These are phyloP conservation scores for Toxicodendron radicans DNA, from an alignment of 345 rosid genomes.

Conservation along the genomic window DNA sequence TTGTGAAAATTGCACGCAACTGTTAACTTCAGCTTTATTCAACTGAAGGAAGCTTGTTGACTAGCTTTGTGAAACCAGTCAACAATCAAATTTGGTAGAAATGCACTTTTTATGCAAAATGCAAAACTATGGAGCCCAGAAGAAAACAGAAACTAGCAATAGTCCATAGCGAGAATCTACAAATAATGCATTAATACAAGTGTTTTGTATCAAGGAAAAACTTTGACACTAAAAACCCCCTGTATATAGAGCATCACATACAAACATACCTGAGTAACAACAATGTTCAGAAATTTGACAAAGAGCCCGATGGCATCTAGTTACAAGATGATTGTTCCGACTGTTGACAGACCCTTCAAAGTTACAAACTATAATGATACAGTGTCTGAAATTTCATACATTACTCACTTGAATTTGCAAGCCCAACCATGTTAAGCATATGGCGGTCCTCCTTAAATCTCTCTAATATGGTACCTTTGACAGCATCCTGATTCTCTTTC, in stretches of 20 bases:
- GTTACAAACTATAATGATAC: not conserved
- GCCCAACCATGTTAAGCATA: constrained; percentile 88
- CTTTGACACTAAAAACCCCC: too few species aligned
- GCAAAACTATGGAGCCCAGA: too few species aligned
- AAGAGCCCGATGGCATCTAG: not conserved
- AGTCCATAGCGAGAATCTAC: too few species aligned
- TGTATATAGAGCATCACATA: not conserved
- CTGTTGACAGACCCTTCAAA: not conserved
- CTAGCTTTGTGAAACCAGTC: too few species aligned
- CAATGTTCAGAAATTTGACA: not conserved
- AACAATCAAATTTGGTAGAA: too few species aligned
- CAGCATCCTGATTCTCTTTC: constrained; percentile 41
- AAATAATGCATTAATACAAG: too few species aligned
- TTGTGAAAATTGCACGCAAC: too few species aligned
- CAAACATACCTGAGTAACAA: not conserved
- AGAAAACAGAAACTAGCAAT: too few species aligned
- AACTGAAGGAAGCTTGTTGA: too few species aligned
- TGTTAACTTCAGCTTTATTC: too few species aligned
- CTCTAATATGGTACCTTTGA: constrained; percentile 58
- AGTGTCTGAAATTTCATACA: not conserved
- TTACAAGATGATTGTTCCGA: not conserved
- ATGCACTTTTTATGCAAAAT: too few species aligned
- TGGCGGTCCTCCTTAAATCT: constrained; percentile 85
- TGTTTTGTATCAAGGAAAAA: too few species aligned
- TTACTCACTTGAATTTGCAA: constrained; percentile 73